A percentile compares a stretch with the other conserved stretches of the same genome.
Conservation (phyloP, 2,329 filamentous ascomycete genomes). For the Monilinia fructicola region DNA sequence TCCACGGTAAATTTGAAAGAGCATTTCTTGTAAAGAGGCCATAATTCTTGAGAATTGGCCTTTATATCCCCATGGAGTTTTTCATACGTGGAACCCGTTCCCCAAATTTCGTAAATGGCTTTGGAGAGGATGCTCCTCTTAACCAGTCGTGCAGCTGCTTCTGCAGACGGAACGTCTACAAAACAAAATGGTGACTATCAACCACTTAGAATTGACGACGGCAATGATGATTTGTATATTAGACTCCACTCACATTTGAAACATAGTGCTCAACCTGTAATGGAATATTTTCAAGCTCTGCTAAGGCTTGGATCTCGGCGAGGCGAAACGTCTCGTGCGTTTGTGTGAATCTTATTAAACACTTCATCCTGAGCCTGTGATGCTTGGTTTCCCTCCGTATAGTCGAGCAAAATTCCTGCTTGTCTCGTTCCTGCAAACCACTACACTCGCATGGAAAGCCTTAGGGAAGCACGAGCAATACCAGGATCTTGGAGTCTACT, state of each 20-base stretch:
- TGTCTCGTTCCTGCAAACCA: conserved; percentile 4
- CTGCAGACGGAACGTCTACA: conserved; percentile 64
- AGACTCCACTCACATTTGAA: conserved; percentile 59
- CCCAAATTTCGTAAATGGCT: conserved; percentile 89
- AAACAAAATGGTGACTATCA: conserved; percentile 82
- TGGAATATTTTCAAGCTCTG: conserved; percentile 63
- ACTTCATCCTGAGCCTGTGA: conserved; percentile 58
- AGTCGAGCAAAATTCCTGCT: not conserved
- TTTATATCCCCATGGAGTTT: conserved; percentile 67
- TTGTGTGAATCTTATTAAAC: conserved; percentile 86
- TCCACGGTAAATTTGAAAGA: conserved; percentile 87
- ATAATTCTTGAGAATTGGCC: conserved; percentile 58
- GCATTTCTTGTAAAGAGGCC: conserved; percentile 60
- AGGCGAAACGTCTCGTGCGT: conserved; percentile 86
- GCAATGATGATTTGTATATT: conserved; percentile 25
- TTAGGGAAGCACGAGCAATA: not conserved
- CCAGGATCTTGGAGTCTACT: not conserved
- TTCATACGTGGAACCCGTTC: conserved; percentile 63
- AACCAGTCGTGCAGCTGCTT: conserved; percentile 66
- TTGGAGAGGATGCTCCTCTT: conserved; percentile 77
- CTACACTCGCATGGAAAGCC: conserved; percentile 14
- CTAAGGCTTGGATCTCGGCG: conserved; percentile 80
- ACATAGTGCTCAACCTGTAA: conserved; percentile 75
- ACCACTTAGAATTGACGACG: conserved; percentile 25
- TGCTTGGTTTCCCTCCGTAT: not conserved